Percentiles rank a stretch among this genome's conserved stretches.
These are phyloP conservation scores for Suhomyces anneliseae DNA, from an alignment of 1,139 yeast species.

Conservation along the genomic window DNA sequence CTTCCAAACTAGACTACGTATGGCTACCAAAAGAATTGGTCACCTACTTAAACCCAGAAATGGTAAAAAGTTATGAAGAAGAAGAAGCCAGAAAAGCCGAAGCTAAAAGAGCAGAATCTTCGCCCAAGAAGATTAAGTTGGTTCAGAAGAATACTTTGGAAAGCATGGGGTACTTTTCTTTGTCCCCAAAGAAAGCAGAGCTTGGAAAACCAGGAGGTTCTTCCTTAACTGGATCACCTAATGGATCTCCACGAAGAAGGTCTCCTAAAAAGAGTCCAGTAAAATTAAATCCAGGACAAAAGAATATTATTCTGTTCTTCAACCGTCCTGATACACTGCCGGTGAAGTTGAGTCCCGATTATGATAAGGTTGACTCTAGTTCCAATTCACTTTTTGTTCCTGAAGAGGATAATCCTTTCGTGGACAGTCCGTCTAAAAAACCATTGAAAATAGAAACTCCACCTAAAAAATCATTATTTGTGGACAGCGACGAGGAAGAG, in stretches of 20 bases:
- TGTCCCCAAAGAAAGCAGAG: constrained; percentile 1
- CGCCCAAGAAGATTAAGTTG: neutral
- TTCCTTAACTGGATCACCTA: constrained; percentile 1
- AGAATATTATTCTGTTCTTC: constrained; percentile 7
- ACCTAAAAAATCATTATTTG: neutral
- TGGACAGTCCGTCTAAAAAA: neutral
- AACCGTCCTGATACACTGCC: too few relatives aligned
- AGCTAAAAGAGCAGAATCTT: constrained; percentile 3
- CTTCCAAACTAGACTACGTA: constrained; percentile 5
- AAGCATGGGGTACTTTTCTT: constrained; percentile 5
- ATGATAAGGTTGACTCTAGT: too few relatives aligned
- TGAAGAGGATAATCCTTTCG: constrained; percentile 2
- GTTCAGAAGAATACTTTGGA: constrained; percentile 15
- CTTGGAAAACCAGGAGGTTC: neutral
- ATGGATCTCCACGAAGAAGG: neutral
- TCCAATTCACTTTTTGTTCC: neutral
- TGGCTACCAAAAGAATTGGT: constrained; percentile 18
- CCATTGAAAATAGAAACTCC: too few relatives aligned
- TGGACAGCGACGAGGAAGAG: neutral
- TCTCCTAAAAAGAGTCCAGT: neutral
- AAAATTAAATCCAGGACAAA: constrained; percentile 8
- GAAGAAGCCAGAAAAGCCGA: constrained; percentile 1
- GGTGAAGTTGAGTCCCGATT: too few relatives aligned
- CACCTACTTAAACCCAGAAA: constrained; percentile 8
- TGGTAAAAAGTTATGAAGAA: constrained; percentile 9